Evolutionary conservation across 306 rosid genomes (phyloP).

Genomic region (Cucurbita moschata): DNA sequence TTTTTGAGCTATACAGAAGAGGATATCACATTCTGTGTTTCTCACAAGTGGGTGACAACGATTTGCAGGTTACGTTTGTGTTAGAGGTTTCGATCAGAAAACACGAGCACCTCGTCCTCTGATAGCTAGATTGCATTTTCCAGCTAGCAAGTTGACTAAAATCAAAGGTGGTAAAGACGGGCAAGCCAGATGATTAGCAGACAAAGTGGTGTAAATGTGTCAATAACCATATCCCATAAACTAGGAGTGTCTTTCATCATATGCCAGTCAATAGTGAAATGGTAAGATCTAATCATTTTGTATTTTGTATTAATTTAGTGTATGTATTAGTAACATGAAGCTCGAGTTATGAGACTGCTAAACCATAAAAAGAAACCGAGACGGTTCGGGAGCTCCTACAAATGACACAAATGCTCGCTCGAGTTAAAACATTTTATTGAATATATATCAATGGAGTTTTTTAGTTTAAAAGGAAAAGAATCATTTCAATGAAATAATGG

Average conservation of each 20-base stretch:
- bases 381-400: too few relatives aligned
- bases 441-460: not conserved
- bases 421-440: not conserved
- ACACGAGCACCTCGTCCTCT: conserved; percentile 67
- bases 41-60: not conserved
- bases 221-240: not conserved
- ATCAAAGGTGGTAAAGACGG: conserved; percentile 10
- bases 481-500: not conserved
- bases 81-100: conserved; percentile 60
- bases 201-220: not conserved
- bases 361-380: too few relatives aligned
- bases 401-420: too few relatives aligned
- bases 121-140: conserved; percentile 62
- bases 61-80: conserved; percentile 75
- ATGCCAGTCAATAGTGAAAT: not conserved
- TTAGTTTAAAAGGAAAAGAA: not conserved
- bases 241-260: not conserved
- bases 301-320: conserved; percentile 12
- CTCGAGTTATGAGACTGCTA: not conserved
- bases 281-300: not conserved
- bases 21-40: not conserved
- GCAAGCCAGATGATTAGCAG: conserved; percentile 15
- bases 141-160: conserved; percentile 57
- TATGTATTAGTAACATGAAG: not conserved
- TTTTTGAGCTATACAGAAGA: not conserved